phyloP scores from a whole-genome alignment of 2,329 filamentous ascomycete species.

The Thermoascus crustaceus region DNA sequence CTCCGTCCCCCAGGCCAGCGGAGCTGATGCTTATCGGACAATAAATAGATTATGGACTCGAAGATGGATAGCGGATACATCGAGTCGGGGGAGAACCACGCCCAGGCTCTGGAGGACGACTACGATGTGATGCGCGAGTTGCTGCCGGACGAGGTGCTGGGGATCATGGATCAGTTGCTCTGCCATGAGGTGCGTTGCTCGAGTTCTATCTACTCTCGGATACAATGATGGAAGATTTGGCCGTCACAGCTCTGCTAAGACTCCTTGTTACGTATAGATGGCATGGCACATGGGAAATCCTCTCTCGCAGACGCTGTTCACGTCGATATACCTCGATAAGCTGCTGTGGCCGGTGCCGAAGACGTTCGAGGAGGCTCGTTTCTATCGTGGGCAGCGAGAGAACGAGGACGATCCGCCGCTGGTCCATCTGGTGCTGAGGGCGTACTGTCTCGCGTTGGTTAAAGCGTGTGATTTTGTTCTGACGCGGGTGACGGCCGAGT shows the following conservation, averaged over 20 bases:
- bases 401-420: constrained; percentile 35
- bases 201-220: too few relatives aligned
- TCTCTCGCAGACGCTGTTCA: constrained; percentile 88
- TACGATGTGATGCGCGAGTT: constrained; percentile 65
- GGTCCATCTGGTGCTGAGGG: constrained; percentile 59
- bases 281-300: constrained; percentile 97
- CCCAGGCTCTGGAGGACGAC: constrained; percentile 62
- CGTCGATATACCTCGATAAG: constrained; percentile 80
- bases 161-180: constrained; percentile 88
- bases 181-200: constrained; percentile 68
- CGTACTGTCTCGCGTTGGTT: constrained; percentile 77
- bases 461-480: constrained; percentile 78
- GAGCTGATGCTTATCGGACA: constrained; percentile 1
- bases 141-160: constrained; percentile 71
- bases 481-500: constrained; percentile 66
- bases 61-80: constrained; percentile 97
- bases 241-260: constrained; percentile 5
- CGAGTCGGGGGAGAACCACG: constrained; percentile 55
- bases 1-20: constrained; percentile 4
- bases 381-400: constrained; percentile 31
- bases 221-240: too few relatives aligned
- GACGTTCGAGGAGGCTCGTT: constrained; percentile 57
- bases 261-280: constrained; percentile 51
- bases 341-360: constrained; percentile 64
- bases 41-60: constrained; percentile 81